Conservation (phyloP, 2,329 filamentous ascomycete species). For the Cladosporium sp. region DNA sequence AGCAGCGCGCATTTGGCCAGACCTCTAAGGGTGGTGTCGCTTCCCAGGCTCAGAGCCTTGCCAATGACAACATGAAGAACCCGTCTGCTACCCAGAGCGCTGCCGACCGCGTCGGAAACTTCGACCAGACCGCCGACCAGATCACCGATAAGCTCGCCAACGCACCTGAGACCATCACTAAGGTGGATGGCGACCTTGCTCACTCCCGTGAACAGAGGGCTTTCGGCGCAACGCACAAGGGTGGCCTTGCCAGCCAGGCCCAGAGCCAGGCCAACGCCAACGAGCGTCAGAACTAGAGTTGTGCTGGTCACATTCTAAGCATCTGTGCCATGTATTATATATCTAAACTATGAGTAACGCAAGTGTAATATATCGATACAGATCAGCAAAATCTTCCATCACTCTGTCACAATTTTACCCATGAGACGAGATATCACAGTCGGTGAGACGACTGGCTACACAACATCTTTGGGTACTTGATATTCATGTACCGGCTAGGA, state of each 20-base stretch:
- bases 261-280: slow-evolving; percentile 35
- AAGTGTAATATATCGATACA: background rate
- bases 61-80: slow-evolving; percentile 32
- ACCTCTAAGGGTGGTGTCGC: slow-evolving; percentile 38
- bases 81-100: slow-evolving; percentile 33
- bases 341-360: background rate
- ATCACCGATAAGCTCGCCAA: slow-evolving; percentile 37
- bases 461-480: background rate
- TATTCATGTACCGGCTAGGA: background rate
- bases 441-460: background rate
- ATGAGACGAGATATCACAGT: background rate
- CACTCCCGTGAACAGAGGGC: slow-evolving; percentile 36
- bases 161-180: slow-evolving; percentile 35
- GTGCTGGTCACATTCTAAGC: background rate
- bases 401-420: background rate
- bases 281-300: slow-evolving; percentile 23
- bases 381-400: background rate
- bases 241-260: slow-evolving; percentile 36
- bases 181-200: slow-evolving; percentile 36
- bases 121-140: slow-evolving; percentile 32
- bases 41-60: slow-evolving; percentile 35
- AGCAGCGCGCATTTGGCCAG: slow-evolving; percentile 35
- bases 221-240: slow-evolving; percentile 35
- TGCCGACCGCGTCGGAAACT: slow-evolving; percentile 35
- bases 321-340: slow-evolving; percentile 1